Evolutionary conservation across 371 early-diverging fungal genomes (phyloP), one percentile per base, ranked within the genome.

Genomic region (Cokeromyces recurvatus): DNA sequence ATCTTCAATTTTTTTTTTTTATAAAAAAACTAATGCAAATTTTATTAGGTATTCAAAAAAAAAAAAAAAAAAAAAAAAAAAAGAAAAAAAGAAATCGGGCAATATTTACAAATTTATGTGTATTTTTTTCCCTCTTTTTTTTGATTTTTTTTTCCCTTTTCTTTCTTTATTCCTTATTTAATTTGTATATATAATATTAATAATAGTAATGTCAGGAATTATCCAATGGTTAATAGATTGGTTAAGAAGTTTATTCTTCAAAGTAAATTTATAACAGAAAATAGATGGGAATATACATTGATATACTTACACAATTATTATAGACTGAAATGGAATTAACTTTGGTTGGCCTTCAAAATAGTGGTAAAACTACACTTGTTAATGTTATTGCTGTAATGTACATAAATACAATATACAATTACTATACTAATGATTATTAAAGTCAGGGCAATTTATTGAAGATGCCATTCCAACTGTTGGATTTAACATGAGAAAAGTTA

Each of bases 381-480:
- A 96, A 95, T 61, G 96, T 96, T 24, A 91, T 98, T 55, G 95
- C 96, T 23, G 94, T 94, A 84, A 43, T 62, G 87, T 29, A 29
- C 11, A 29, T 8, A 29, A 29, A 11, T 8, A 29, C 5, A 29
- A 29, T 29, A 11, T n/a, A n/a, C n/a, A n/a, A n/a, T n/a, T n/a
- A n/a, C n/a, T n/a, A n/a, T n/a, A n/a, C n/a, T n/a, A n/a, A n/a
- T n/a, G n/a, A n/a, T n/a, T n/a, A n/a, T n/a, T 43, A 11, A 27
- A 92, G 87, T 91, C 90, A 42, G 97, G 96, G 15, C 89, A 92
- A 57, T 98, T 91, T 60, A 87, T 83, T 14, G 97, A 97, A 73
- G 97, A 97, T 61, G 83, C 90, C 80, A 96, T 97, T 50, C 97
- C 98, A 2, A 98, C 98, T 4, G 94, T 98, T 23, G 98, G 98